Evolutionary conservation across 169 alveolate genomes (phyloP).

Genomic region (Plasmodium inui): DNA sequence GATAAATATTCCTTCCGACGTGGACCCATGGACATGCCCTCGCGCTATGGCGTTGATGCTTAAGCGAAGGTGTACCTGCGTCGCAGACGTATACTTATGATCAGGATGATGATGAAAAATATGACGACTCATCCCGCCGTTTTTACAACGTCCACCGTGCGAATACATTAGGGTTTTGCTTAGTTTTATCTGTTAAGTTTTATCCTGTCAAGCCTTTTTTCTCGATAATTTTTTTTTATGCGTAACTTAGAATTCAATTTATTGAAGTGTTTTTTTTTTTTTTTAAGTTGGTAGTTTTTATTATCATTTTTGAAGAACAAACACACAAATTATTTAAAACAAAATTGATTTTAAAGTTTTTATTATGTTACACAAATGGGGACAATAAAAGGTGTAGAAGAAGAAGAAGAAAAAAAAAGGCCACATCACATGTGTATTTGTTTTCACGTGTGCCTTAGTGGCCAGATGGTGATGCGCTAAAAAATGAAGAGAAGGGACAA

Average conservation of each 20-base stretch:
- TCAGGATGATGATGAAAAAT: background rate
- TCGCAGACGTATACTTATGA: background rate
- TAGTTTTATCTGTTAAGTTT: background rate
- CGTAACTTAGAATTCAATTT: background rate
- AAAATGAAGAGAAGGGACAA: conserved; percentile 4
- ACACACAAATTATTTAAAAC: conserved; percentile 13
- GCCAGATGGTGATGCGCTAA: background rate
- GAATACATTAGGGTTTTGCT: background rate
- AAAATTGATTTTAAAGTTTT: background rate
- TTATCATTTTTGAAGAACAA: background rate
- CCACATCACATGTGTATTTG: background rate
- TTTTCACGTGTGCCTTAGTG: background rate
- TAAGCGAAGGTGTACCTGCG: background rate
- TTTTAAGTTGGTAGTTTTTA: conserved; percentile 17
- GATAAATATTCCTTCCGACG: background rate
- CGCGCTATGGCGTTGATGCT: background rate
- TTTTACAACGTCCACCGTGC: background rate
- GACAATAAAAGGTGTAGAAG: background rate
- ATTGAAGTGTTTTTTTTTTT: background rate
- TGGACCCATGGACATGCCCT: background rate
- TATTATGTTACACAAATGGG: conserved; percentile 5
- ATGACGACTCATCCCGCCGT: background rate
- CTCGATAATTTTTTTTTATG: background rate
- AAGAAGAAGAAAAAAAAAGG: background rate
- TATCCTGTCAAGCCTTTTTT: background rate